phyloP scores from a whole-genome alignment of 2,329 filamentous ascomycete species.

The Huntiella decipiens region DNA sequence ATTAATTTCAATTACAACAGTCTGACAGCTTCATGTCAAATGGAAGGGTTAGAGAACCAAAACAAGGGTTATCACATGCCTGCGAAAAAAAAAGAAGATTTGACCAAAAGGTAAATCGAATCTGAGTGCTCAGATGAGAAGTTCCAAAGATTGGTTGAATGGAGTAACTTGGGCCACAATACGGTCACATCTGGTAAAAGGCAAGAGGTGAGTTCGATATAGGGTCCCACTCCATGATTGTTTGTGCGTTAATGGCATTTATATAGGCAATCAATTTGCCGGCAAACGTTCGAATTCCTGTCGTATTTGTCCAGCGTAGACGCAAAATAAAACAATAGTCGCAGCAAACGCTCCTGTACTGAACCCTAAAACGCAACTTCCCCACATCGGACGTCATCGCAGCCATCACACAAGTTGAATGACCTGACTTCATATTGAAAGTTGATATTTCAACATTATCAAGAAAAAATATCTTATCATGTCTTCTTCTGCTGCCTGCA shows the following conservation, averaged over 20 bases:
- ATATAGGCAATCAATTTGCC: not conserved
- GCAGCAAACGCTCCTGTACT: no score
- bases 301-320: no score
- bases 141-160: constrained; percentile 33
- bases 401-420: no score
- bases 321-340: no score
- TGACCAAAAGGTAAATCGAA: constrained; percentile 23
- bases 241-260: not conserved
- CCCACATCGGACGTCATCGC: no score
- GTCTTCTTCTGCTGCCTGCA: constrained; percentile 35
- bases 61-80: not conserved
- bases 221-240: constrained; percentile 42
- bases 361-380: no score
- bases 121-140: constrained; percentile 17
- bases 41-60: no score
- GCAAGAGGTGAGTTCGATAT: constrained; percentile 60
- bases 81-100: constrained; percentile 10
- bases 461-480: constrained; percentile 8
- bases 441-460: no score
- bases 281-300: no score
- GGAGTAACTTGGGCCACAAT: constrained; percentile 35
- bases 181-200: constrained; percentile 68
- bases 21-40: no score
- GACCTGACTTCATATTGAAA: no score
- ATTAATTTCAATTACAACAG: no score